A percentile compares a stretch with the other conserved stretches of the same genome.
Conservation (phyloP, 2,329 filamentous ascomycete genomes). For the Neopestalotiopsis clavispora region DNA sequence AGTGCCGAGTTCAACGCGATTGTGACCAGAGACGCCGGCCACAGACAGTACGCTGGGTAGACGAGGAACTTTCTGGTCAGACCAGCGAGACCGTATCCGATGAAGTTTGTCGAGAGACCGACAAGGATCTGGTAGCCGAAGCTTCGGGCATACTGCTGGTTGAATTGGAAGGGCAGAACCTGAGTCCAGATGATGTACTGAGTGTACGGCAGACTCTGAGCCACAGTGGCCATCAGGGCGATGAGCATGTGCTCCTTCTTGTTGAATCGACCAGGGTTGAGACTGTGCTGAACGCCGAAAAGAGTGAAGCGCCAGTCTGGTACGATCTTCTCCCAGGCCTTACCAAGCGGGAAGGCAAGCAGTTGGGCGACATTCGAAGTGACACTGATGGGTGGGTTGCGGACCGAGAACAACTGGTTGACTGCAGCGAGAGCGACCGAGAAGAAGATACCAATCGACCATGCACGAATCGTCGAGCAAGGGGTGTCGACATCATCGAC, state of each 20-base stretch:
- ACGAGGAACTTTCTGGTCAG: conserved; percentile 29
- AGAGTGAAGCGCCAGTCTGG: conserved; percentile 40
- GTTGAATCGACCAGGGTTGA: conserved; percentile 62
- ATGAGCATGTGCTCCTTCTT: conserved; percentile 64
- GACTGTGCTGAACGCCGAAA: conserved; percentile 49
- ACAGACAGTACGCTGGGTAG: conserved; percentile 36
- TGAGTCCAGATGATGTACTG: conserved; percentile 54
- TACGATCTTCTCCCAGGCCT: conserved; percentile 38
- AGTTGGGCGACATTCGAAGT: conserved; percentile 46
- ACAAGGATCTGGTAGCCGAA: conserved; percentile 56
- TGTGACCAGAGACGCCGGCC: conserved; percentile 51
- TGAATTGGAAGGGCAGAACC: conserved; percentile 51
- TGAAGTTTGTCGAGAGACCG: conserved; percentile 53
- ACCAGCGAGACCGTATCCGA: conserved; percentile 60
- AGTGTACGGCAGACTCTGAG: conserved; percentile 51
- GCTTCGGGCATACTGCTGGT: conserved; percentile 49
- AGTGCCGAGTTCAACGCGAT: conserved; percentile 50
- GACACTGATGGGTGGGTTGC: conserved; percentile 45
- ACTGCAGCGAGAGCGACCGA: conserved; percentile 36
- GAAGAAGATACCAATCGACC: conserved; percentile 42
- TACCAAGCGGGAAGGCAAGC: conserved; percentile 43
- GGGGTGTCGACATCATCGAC: conserved; percentile 44
- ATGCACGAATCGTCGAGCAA: conserved; percentile 46
- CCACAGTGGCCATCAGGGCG: conserved; percentile 64
- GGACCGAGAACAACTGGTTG: conserved; percentile 47